Percentiles rank a stretch among this genome's conserved stretches.
These are phyloP conservation scores for Aspergillus pseudoviridinutans DNA, from an alignment of 2,329 filamentous ascomycete species.

Conservation along the genomic window DNA sequence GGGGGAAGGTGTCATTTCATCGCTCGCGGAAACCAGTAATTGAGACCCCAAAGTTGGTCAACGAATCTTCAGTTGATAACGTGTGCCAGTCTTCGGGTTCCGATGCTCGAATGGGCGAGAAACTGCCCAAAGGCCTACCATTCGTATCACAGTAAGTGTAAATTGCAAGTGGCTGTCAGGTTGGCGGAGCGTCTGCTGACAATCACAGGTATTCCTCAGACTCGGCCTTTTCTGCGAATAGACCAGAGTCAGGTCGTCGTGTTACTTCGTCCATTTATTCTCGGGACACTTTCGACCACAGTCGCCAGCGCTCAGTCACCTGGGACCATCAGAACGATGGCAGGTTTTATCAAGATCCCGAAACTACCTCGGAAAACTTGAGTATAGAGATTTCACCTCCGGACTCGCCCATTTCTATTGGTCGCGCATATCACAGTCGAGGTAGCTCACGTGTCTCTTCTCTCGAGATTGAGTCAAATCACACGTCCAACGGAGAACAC, in stretches of 20 bases:
- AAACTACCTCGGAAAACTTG: neutral
- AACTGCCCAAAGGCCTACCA: conserved; percentile 31
- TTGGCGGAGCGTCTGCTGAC: neutral
- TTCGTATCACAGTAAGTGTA: conserved; percentile 37
- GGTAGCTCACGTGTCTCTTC: conserved; percentile 38
- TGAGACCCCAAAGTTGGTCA: conserved; percentile 43
- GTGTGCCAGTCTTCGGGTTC: conserved; percentile 37
- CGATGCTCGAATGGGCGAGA: conserved; percentile 23
- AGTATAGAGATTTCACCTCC: conserved; percentile 47
- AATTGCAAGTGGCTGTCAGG: conserved; percentile 2
- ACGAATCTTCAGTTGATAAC: conserved; percentile 45
- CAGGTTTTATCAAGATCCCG: conserved; percentile 1
- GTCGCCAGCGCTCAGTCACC: conserved; percentile 15
- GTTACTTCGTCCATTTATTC: conserved; percentile 62
- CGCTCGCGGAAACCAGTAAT: conserved; percentile 44
- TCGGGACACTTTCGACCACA: conserved; percentile 28
- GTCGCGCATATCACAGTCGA: conserved; percentile 20
- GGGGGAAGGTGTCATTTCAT: conserved; percentile 49
- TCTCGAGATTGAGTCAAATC: conserved; percentile 28
- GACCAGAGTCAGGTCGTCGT: conserved; percentile 29
- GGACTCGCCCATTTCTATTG: conserved; percentile 36
- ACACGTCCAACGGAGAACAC: conserved; percentile 12
- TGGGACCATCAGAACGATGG: conserved; percentile 6
- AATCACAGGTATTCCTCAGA: conserved; percentile 13
- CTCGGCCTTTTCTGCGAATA: conserved; percentile 14